phyloP scores from a whole-genome alignment of 306 rosid genomes.

The Malus sylvestris region DNA sequence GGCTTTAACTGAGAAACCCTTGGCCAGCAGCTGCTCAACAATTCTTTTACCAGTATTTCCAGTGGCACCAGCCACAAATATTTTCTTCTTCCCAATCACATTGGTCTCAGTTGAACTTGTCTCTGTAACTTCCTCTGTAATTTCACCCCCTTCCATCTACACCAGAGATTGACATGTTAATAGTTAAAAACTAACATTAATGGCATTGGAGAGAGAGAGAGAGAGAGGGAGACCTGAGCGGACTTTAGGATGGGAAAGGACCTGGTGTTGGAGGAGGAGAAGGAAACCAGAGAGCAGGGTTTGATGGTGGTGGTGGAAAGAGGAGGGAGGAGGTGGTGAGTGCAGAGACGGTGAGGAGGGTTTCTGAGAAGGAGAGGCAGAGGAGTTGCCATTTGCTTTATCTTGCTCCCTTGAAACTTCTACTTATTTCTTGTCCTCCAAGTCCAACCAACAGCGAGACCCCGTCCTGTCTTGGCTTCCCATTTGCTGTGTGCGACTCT shows the following conservation, averaged over 20 bases:
- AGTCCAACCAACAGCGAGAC: background rate
- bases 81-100: slow-evolving; percentile 41
- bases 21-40: slow-evolving; percentile 79
- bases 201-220: background rate
- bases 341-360: slow-evolving; percentile 8
- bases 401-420: background rate
- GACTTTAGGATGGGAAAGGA: slow-evolving; percentile 33
- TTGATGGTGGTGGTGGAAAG: background rate
- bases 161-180: background rate
- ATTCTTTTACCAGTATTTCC: slow-evolving; percentile 87
- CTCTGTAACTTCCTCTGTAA: slow-evolving; percentile 37
- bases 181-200: background rate
- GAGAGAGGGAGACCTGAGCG: slow-evolving; percentile 33
- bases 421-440: background rate
- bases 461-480: background rate
- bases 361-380: slow-evolving; percentile 23
- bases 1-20: slow-evolving; percentile 83
- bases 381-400: slow-evolving; percentile 55
- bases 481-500: background rate
- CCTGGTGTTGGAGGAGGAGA: slow-evolving; percentile 7
- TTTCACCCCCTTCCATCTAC: slow-evolving; percentile 74
- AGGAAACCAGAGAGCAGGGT: slow-evolving; percentile 11
- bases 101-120: slow-evolving; percentile 15
- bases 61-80: slow-evolving; percentile 92
- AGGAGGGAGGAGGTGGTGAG: background rate